A percentile compares a stretch with the other conserved stretches of the same genome.
These are phyloP conservation scores for Nepenthes mirabilis DNA, from an alignment of 148 eudicot species.

Conservation along the genomic window DNA sequence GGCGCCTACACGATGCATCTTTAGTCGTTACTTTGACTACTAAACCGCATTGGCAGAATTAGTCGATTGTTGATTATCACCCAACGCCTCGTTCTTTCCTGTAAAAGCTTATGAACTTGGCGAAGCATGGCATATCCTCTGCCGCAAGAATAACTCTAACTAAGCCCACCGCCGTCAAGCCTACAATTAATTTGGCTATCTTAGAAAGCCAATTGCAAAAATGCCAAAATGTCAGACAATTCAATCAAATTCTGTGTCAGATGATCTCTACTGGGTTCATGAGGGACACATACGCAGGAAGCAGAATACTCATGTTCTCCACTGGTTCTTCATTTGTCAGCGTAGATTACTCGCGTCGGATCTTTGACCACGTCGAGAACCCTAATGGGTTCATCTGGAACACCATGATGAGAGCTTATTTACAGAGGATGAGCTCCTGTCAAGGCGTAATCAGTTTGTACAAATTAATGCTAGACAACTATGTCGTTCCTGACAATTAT, in stretches of 20 bases:
- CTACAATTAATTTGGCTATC: slow-evolving; percentile 32
- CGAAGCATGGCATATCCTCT: too few relatives aligned
- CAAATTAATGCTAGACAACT: slow-evolving; percentile 24
- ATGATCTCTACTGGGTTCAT: slow-evolving; percentile 39
- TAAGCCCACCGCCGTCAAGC: slow-evolving; percentile 4
- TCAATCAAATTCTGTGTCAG: slow-evolving; percentile 49
- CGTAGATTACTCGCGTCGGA: slow-evolving; percentile 28
- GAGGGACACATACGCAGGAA: slow-evolving; percentile 48
- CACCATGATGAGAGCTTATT: slow-evolving; percentile 52
- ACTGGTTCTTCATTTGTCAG: slow-evolving; percentile 23
- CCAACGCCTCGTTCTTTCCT: too few relatives aligned
- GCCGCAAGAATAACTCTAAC: too few relatives aligned
- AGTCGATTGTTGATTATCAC: too few relatives aligned
- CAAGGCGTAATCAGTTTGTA: slow-evolving; percentile 30
- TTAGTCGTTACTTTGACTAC: too few relatives aligned
- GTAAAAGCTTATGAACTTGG: too few relatives aligned
- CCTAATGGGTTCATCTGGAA: slow-evolving; percentile 56
- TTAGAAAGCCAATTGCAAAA: slow-evolving; percentile 37
- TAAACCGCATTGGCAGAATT: too few relatives aligned
- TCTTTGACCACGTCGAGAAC: slow-evolving; percentile 28
- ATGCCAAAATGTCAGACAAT: slow-evolving; percentile 29
- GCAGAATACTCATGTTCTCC: slow-evolving; percentile 48
- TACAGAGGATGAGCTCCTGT: slow-evolving; percentile 8
- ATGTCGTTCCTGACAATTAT: slow-evolving; percentile 30
- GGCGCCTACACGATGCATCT: too few relatives aligned